These are phyloP conservation scores for Croton setiger DNA, from an alignment of 441 rosid genomes.

Conservation along the genomic window DNA sequence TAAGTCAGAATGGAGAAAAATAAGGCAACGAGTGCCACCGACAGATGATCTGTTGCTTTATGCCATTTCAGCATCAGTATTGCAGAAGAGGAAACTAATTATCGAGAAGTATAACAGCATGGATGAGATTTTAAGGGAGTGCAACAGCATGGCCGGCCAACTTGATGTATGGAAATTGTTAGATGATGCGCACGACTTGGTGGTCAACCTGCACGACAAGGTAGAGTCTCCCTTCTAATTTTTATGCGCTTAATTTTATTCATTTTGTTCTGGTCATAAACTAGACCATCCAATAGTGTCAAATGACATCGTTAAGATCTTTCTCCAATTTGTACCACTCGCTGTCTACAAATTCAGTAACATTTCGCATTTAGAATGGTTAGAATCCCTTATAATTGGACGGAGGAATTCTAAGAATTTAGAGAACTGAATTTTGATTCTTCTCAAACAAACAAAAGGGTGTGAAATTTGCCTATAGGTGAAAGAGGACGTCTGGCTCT, in stretches of 20 bases:
- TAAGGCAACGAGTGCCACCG: constrained; percentile 79
- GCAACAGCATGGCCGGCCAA: constrained; percentile 92
- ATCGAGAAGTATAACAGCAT: constrained; percentile 83
- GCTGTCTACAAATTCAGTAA: neutral
- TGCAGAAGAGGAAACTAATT: constrained; percentile 85
- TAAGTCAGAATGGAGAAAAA: constrained; percentile 78
- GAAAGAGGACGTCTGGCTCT: neutral
- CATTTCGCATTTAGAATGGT: neutral
- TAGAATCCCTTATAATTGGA: neutral
- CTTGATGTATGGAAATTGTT: constrained; percentile 95
- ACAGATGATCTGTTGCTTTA: constrained; percentile 84
- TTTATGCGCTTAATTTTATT: constrained; percentile 15
- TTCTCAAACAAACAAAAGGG: neutral
- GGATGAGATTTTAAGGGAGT: constrained; percentile 95
- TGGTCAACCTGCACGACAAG: constrained; percentile 78
- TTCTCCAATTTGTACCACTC: too few relatives aligned
- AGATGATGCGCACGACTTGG: constrained; percentile 84
- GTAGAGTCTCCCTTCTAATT: constrained; percentile 47
- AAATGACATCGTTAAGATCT: neutral
- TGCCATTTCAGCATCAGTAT: constrained; percentile 83
- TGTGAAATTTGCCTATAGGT: neutral
- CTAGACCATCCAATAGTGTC: constrained; percentile 3
- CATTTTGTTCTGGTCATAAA: constrained; percentile 8
- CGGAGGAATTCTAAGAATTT: neutral
- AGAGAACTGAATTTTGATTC: neutral